Evolutionary conservation across 805 yeast species (phyloP), one percentile per base, ranked within the genome.

Genomic region (Candida golubevii): DNA sequence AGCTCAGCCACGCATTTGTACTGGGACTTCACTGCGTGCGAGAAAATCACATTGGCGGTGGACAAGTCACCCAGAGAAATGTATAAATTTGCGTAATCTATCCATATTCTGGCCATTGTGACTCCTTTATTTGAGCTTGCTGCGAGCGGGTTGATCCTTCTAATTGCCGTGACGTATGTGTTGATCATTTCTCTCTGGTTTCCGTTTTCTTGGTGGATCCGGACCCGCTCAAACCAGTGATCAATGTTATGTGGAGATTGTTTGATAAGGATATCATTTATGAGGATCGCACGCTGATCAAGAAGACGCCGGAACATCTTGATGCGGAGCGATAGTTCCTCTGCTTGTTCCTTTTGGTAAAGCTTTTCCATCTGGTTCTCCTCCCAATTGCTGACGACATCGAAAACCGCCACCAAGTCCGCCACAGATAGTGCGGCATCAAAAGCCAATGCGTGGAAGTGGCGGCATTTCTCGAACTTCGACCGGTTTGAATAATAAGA

Each of bases 11-110:
- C 64, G 12, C 72, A 63, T 26, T 67, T 73, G 62, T 75, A 88
- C 6, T 89, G 90, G 0, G 89, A 90, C 44, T 80, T 79, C 1
- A 79, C 67, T 0, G 91, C 83, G 39, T 81, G 81, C 32, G 79
- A 78, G 44, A 75, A 78, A 6, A 89, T 75, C 13, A 76, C 68
- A 49, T 85, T 64, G 0, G 90, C 88, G 0, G 85, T 77, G 13
- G 66, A 68, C 9, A 73, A 50, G 52, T 86, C 88, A 0, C 67
- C 67, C 36, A 74, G 67, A 1, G 67, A 63, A 39, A 81, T 80
- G 63, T 87, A 89, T 3, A 84, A 60, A 28, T 66, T 60, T 0
- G 95, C 85, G 60, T 86, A 89, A 3, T 71, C 63, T 5, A 77
- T 66, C 97, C 97, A 90, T 8, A 90, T 54, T 13, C 74, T 62